These are phyloP conservation scores for Arxiozyma bovina DNA, from an alignment of 1,139 yeast genomes.

Conservation along the genomic window DNA sequence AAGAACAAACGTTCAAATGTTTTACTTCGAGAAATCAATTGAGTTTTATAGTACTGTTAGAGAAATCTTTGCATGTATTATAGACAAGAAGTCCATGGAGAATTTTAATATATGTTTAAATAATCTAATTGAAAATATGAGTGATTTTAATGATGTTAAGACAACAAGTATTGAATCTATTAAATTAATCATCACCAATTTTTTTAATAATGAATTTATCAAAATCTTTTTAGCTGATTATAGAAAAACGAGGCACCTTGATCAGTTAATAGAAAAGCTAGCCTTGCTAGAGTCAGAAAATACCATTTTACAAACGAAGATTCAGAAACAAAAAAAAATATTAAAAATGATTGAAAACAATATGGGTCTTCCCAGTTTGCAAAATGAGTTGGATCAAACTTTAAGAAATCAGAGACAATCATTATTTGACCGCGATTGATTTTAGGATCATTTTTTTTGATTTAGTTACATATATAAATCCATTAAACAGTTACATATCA, in stretches of 20 bases:
- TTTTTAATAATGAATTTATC: background rate
- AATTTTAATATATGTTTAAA: too few species aligned
- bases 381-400: background rate
- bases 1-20: too few species aligned
- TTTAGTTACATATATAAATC: too few species aligned
- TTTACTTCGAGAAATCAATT: too few species aligned
- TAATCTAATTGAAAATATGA: background rate
- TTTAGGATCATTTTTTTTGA: too few species aligned
- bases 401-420: background rate
- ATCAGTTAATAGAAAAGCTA: background rate
- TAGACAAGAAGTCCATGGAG: too few species aligned
- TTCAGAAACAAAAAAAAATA: background rate
- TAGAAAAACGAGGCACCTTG: background rate
- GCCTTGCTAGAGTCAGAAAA: too few species aligned
- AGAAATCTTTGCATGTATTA: too few species aligned
- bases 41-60: too few species aligned
- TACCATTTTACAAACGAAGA: too few species aligned
- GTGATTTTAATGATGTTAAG: background rate
- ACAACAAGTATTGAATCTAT: too few species aligned
- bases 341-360: background rate
- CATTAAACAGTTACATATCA: too few species aligned
- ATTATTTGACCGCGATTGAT: background rate
- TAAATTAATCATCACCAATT: background rate
- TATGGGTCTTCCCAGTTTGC: background rate
- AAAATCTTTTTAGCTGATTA: background rate